These are phyloP conservation scores for Diaporthe batatas DNA, from an alignment of 2,329 filamentous ascomycete genomes.

Conservation along the genomic window DNA sequence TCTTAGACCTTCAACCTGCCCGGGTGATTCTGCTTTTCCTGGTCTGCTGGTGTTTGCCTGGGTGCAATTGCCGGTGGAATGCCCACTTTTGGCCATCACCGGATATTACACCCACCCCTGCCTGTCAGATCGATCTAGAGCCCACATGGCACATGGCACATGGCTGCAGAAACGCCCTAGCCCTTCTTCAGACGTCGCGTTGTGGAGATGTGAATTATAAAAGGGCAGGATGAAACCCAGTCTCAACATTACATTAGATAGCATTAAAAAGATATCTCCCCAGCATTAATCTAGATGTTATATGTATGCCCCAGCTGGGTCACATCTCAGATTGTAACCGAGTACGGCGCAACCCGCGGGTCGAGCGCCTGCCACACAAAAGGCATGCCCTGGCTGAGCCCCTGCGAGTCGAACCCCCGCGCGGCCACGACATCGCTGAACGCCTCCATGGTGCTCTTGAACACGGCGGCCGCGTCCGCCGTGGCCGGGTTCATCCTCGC, in stretches of 20 bases:
- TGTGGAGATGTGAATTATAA: not conserved
- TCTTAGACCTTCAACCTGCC: too few species aligned
- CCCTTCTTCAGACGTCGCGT: not conserved
- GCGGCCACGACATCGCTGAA: constrained; percentile 55
- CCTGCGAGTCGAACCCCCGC: constrained; percentile 57
- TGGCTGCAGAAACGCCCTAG: not conserved
- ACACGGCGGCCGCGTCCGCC: constrained; percentile 51
- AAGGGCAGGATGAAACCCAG: not conserved
- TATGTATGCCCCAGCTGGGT: not conserved
- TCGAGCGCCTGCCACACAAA: constrained; percentile 55
- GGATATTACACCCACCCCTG: constrained; percentile 6
- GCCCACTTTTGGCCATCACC: not conserved
- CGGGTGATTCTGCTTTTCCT: not conserved
- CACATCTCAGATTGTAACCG: constrained; percentile 37
- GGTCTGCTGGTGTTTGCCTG: not conserved
- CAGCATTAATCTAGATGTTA: not conserved
- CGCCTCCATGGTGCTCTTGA: constrained; percentile 53
- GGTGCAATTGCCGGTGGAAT: constrained; percentile 6
- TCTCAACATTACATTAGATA: not conserved
- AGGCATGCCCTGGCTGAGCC: constrained; percentile 61
- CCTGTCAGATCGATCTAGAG: not conserved
- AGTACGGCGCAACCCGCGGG: constrained; percentile 44
- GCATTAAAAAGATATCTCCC: not conserved
- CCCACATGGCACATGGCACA: not conserved
- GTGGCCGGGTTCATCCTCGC: constrained; percentile 50